Conservation (phyloP, 495 filamentous ascomycete species). For the Penicillium cosmopolitanum region DNA sequence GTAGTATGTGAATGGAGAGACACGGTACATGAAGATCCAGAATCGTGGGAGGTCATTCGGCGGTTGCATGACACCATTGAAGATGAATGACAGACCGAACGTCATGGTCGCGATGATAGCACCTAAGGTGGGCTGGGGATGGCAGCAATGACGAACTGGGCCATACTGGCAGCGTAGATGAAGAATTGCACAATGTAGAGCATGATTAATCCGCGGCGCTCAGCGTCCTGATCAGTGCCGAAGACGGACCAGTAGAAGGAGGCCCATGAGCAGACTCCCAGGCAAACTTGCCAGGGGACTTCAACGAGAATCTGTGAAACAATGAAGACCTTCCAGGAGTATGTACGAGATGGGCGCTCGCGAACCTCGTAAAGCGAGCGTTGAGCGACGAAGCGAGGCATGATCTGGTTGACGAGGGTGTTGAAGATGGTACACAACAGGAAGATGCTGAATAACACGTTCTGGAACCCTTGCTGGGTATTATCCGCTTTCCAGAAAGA, state of each 20-base stretch:
- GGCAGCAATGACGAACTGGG: slow-evolving; percentile 58
- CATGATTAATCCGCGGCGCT: slow-evolving; percentile 54
- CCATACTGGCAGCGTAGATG: slow-evolving; percentile 48
- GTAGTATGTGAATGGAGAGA: slow-evolving; percentile 69
- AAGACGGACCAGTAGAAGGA: slow-evolving; percentile 54
- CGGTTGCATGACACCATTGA: slow-evolving; percentile 61
- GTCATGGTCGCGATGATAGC: slow-evolving; percentile 58
- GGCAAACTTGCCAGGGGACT: slow-evolving; percentile 50
- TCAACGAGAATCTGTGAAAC: slow-evolving; percentile 53
- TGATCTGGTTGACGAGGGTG: slow-evolving; percentile 64
- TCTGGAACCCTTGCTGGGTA: slow-evolving; percentile 76
- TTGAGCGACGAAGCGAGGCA: slow-evolving; percentile 52
- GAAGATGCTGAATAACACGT: slow-evolving; percentile 82
- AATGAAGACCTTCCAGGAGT: slow-evolving; percentile 58
- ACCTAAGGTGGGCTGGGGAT: slow-evolving; percentile 56
- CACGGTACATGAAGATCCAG: slow-evolving; percentile 79
- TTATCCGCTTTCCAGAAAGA: slow-evolving; percentile 76
- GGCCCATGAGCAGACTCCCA: slow-evolving; percentile 47
- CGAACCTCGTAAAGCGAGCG: slow-evolving; percentile 54
- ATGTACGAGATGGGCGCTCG: slow-evolving; percentile 53
- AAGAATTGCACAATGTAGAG: slow-evolving; percentile 54
- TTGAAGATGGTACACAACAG: slow-evolving; percentile 75
- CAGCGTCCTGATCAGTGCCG: slow-evolving; percentile 38
- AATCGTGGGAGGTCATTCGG: slow-evolving; percentile 62
- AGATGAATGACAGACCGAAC: slow-evolving; percentile 59